Base-by-base conservation (phyloP, 495 filamentous ascomycete species). In the Rostrohypoxylon terebratum region DNA sequence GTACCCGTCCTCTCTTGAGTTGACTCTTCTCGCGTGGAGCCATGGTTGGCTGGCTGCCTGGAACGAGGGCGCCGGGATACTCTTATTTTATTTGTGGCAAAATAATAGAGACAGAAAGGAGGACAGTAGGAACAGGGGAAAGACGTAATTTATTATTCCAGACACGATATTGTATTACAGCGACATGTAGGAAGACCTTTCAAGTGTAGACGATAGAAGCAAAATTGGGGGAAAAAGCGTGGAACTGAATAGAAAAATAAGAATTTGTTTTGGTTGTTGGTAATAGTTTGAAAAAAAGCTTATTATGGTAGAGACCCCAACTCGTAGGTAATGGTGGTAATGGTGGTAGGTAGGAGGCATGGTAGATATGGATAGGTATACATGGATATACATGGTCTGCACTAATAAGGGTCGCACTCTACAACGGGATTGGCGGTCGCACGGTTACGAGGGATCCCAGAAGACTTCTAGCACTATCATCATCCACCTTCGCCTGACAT, bases 11-110 rank as follows among this genome's bases (percentile, higher is more conserved):
- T 73, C 86, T 80, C 78, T 88, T 88, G 75, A 87, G 82, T 79
- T 86, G 84, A 79, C 81, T 84, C 79, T 83, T 84, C 79, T 86
- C 86, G 75, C 83, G 84, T 65, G 85, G 86, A 81, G 85, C 84
- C 86, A 88, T 88, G 66, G 71, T 53, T 59, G 69, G 64, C 40
- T 66, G 71, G 51, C 48, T 68, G 65, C 69, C 58, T 68, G 33
- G 42, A 57, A 57, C 66, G 51, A 73, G 47, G 55, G 21, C 45
- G 48, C 66, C 60, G 9, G 54, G 20, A 18, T 23, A 53, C 0
- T 50, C 18, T 53, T 45, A 50, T 50, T 23, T 53, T 45, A 50
- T 14, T 53, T 28, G 55, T 57, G 36, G 47, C 48, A 28, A 34
- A 5, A 20, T 48, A 18, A 69, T 31, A 36, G 45, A 58, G 6